phyloP scores from a whole-genome alignment of 2,329 filamentous ascomycete genomes.

The Claviceps pusilla region DNA sequence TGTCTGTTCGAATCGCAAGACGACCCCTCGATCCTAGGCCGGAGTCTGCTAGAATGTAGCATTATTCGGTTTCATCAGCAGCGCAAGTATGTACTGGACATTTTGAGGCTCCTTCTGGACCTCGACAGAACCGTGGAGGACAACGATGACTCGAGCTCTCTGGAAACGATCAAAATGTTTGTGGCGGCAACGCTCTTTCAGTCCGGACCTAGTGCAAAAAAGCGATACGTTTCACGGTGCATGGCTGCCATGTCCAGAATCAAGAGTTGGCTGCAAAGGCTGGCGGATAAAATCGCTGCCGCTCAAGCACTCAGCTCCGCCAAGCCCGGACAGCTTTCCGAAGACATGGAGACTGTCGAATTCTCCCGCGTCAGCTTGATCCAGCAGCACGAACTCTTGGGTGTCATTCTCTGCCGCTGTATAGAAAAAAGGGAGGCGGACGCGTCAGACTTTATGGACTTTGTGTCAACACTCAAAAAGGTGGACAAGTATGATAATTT shows the following conservation, averaged over 20 bases:
- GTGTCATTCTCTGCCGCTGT: constrained; percentile 63
- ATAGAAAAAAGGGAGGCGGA: constrained; percentile 61
- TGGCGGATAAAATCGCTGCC: constrained; percentile 63
- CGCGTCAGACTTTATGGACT: constrained; percentile 55
- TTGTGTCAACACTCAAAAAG: constrained; percentile 53
- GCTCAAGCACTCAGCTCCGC: constrained; percentile 58
- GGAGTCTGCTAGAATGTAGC: constrained; percentile 60
- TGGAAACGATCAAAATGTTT: constrained; percentile 21
- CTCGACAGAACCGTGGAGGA: constrained; percentile 43
- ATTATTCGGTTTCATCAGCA: constrained; percentile 81
- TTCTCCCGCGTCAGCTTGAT: constrained; percentile 67
- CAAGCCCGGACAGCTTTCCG: constrained; percentile 33
- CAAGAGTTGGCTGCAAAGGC: constrained; percentile 58
- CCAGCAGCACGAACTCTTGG: constrained; percentile 79
- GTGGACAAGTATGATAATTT: constrained; percentile 62
- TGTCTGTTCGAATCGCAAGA: constrained; percentile 61
- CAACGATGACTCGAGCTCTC: constrained; percentile 23
- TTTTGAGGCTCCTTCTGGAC: constrained; percentile 64
- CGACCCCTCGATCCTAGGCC: constrained; percentile 53
- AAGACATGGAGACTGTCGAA: constrained; percentile 62
- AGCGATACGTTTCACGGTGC: constrained; percentile 58
- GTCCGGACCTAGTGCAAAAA: constrained; percentile 25
- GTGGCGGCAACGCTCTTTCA: constrained; percentile 20
- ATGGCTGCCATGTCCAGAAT: constrained; percentile 62
- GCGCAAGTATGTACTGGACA: constrained; percentile 69